Conservation (phyloP, 1,284 basidiomycete species). For the Ceratobasidium sp. region DNA sequence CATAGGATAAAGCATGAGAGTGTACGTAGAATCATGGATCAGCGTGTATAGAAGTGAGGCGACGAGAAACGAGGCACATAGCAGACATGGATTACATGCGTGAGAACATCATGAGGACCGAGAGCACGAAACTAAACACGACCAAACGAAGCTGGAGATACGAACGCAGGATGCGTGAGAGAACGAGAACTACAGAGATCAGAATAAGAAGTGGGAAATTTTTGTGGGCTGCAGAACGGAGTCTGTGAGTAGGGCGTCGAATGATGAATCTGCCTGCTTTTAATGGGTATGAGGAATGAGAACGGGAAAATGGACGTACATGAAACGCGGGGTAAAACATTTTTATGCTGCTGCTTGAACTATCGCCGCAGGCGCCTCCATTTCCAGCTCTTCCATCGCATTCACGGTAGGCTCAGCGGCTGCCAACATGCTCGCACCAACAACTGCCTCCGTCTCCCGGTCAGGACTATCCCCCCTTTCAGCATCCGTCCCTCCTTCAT, state of each 20-base stretch:
- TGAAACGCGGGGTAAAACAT: neutral
- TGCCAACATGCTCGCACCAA: no score
- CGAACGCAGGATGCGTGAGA: neutral
- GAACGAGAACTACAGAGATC: neutral
- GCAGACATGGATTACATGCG: neutral
- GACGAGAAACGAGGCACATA: neutral
- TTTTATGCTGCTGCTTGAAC: neutral
- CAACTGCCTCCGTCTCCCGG: neutral
- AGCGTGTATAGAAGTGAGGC: neutral
- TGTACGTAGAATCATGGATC: neutral
- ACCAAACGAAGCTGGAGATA: neutral
- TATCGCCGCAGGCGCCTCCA: neutral
- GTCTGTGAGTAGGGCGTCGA: neutral
- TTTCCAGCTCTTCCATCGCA: neutral
- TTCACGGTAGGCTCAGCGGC: neutral
- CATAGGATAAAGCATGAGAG: neutral
- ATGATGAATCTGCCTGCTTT: no score
- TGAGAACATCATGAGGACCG: neutral
- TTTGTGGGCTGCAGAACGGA: neutral
- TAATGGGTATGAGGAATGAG: neutral
- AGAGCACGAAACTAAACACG: neutral
- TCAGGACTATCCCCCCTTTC: conserved; percentile 1
- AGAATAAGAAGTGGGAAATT: neutral
- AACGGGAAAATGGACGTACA: neutral
- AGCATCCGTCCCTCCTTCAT: conserved; percentile 1